Base-by-base conservation (phyloP, 768 basidiomycete genomes). In the Mycena vulgaris region DNA sequence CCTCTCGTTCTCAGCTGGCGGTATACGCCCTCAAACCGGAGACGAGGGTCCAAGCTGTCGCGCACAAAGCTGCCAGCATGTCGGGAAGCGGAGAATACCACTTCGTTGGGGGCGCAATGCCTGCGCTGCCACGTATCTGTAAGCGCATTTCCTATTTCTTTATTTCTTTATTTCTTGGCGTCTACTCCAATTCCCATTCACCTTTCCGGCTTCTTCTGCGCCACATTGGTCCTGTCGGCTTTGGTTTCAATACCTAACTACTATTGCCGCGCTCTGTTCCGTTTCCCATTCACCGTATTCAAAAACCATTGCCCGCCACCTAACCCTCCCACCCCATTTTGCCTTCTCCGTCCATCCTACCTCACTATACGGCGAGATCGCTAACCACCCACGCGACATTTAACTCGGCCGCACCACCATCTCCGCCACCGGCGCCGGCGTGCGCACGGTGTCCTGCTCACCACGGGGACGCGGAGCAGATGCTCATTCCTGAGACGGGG, bases 341-440 rank as follows among this genome's bases (percentile, higher is more conserved):
- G 35, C 35, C 35, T 37, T 37, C 35, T 7, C 35, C 14, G 8
- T 37, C 35, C 35, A 37, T 37, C 35, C 35, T 37, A 37, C 35
- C 35, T 37, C 35, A 37, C 35, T 14, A 37, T 37, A 37, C 35
- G 35, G 35, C 35, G 35, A 37, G 35, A 6, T 51, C 48, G 48
- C 48, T 28, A 27, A 51, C 48, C 48, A 51, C 48, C 27, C 48
- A 23, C 48, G 48, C 48, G 16, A 51, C 48, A 51, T 51, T 27
- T 51, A 27, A 27, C 48, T 51, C 48, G 48, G 48, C 48, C 48
- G 48, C 48, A 51, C 27, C 48, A 27, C 48, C 48, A 51, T 51
- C 48, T 51, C 48, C 48, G 48, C 48, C 48, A 51, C 48, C 47
- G 47, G 47, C 47, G 47, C 47, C 47, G n/a, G n/a, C 48, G 48